Conservation (phyloP, 495 filamentous ascomycete genomes). For the Xylaria intraflava region DNA sequence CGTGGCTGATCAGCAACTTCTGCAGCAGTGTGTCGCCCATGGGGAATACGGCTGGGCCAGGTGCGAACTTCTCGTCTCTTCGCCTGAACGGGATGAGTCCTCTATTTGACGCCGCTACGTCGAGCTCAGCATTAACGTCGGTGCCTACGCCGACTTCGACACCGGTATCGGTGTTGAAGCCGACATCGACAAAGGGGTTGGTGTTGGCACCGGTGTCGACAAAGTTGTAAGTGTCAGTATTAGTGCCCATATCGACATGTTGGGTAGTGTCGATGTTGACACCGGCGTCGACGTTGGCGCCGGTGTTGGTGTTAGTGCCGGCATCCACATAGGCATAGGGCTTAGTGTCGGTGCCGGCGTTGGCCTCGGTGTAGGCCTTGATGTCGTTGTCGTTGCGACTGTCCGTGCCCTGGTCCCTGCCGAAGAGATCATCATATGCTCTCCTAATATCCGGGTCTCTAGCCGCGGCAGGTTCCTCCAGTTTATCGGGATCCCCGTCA, state of each 20-base stretch:
- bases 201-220: background rate
- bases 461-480: no score
- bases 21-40: constrained; percentile 26
- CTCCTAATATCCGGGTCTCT: no score
- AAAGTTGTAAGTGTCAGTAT: background rate
- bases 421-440: no score
- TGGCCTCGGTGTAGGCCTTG: no score
- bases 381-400: no score
- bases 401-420: no score
- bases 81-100: constrained; percentile 9
- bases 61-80: constrained; percentile 10
- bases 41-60: constrained; percentile 25
- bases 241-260: no score
- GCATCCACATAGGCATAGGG: no score
- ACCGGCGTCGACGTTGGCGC: background rate
- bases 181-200: background rate
- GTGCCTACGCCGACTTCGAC: background rate
- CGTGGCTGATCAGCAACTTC: constrained; percentile 13
- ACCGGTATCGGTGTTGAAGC: background rate
- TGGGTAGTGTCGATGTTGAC: background rate
- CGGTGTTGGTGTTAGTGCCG: no score
- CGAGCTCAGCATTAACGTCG: background rate
- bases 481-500: no score
- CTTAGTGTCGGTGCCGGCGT: no score
- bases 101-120: background rate